Conservation (phyloP, 148 eudicot species). For the Amaranthus palmeri region DNA sequence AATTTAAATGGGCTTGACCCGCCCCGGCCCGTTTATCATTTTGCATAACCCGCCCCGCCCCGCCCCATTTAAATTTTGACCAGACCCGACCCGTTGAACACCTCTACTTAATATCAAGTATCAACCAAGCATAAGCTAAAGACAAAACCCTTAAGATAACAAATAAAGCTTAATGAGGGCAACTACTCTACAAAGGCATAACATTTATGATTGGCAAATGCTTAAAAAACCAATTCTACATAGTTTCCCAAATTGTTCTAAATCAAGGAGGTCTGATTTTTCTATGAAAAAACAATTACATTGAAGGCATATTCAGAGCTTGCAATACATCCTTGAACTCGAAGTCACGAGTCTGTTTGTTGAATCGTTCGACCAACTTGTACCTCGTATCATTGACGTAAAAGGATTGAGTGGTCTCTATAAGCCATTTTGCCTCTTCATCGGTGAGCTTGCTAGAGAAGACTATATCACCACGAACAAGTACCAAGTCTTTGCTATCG, state of each 20-base stretch:
- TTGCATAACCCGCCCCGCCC: no score
- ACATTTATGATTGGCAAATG: no score
- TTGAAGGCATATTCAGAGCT: slow-evolving; percentile 70
- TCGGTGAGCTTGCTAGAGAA: slow-evolving; percentile 81
- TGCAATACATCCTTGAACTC: slow-evolving; percentile 84
- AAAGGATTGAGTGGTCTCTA: slow-evolving; percentile 79
- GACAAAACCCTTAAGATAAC: no score
- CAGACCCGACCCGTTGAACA: no score
- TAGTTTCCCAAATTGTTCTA: not conserved
- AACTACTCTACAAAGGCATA: no score
- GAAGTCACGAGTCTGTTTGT: slow-evolving; percentile 72
- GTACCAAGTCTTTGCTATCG: slow-evolving; percentile 68
- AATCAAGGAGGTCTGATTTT: not conserved
- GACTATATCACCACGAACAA: slow-evolving; percentile 66
- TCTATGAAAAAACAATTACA: slow-evolving; percentile 31
- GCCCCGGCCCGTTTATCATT: no score
- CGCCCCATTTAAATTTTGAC: no score
- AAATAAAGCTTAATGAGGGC: no score
- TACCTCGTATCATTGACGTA: slow-evolving; percentile 74
- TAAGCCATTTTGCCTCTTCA: slow-evolving; percentile 74
- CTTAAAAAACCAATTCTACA: not conserved
- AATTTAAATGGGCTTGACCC: no score
- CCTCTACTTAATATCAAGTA: no score
- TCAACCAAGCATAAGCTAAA: no score
- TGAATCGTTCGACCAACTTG: slow-evolving; percentile 80